Evolutionary conservation across 306 rosid species (phyloP), one percentile per base, ranked within the genome.

Genomic region (Cicer yamashitae): DNA sequence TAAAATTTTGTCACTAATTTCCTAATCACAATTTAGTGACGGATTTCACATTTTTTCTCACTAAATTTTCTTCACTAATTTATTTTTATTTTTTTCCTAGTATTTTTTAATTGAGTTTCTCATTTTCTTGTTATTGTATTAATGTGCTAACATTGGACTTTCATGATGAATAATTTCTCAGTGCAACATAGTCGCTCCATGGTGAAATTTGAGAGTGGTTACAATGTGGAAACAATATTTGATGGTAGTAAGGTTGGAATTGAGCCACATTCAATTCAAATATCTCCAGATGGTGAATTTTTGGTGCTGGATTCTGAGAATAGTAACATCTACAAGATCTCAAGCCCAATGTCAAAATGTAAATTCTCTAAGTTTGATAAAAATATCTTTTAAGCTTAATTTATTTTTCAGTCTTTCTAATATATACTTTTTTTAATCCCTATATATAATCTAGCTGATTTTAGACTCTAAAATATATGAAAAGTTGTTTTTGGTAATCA

Each of bases 131-230:
- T 78, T 72, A 37, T 7, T 54, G 25, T 5, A 34, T 79, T 53
- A 25, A 78, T 51, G 76, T 39, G 70, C 57, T 66, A 60, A 57
- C 59, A 76, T 70, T 74, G 69, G 43, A 60, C 41, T 59, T 75
- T 79, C 48, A 45, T 85, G 83, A 71, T 74, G 74, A 69, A 81
- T 62, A 7, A 76, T 66, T 71, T 83, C 25, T 81, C 93, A 89
- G 99, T 84, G 68, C 91, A 82, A 66, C 76, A 84, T 37, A 82
- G 80, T 80, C 96, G 98, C 17, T 89, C 99, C 22, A 84, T 89
- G 99, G 82, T 96, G 91, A 96, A 92, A 87, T 96, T 96, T 46
- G 99, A 96, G 83, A 85, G 92, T 75, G 99, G 90, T 63, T 96
- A 86, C 82, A 84, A 81, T 0, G 98, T 94, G 79, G 99, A 92